Evolutionary conservation across 495 filamentous ascomycete genomes (phyloP), one percentile per base, ranked within the genome.

Genomic region (Aeminium ludgeri): DNA sequence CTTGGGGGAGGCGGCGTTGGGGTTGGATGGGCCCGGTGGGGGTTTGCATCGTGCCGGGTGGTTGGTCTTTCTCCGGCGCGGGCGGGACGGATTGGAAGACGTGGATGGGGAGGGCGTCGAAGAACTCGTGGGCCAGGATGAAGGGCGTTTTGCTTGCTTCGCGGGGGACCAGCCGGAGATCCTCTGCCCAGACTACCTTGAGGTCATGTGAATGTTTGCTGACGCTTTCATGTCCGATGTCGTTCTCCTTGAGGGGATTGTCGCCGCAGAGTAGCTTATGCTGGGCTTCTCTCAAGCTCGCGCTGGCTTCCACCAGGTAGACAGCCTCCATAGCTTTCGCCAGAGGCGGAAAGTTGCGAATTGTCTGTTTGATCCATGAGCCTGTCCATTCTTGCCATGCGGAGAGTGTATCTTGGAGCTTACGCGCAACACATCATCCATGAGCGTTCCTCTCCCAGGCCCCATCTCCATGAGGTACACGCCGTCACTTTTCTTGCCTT

Each of bases 41-140:
- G 12, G 58, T 61, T 29, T 59, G 31, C 44, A 53, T 48, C 20
- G 66, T 58, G 31, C 43, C 36, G 51, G 61, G 48, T 44, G 1
- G 40, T 46, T 43, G 28, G 48, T 48, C 37, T 8, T 19, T 13
- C 20, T 20, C 34, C 12, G 64, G 55, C 43, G 59, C 58, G 20
- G 67, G 58, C 31, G 70, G 60, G 25, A 85, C 60, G 18, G 77
- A 77, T 54, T 94, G 77, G 59, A 97, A 97, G 44, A 84, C 80
- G 60, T 97, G 85, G 53, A 97, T 93, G 29, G 89, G 89, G 5
- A 96, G 79, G n/a, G 89, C 89, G 53, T 97, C 89, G 60, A 97
- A 96, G 66, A 97, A 95, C 56, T 97, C 89, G 56, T 97, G 89
- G 10, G 87, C 89, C 28, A 95, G 70, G 37, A 96, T 89, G 60